Percentiles rank a stretch among this genome's conserved stretches.
These are phyloP conservation scores for Areca catechu DNA, from an alignment of 176 grass and related monocot species.

Conservation along the genomic window DNA sequence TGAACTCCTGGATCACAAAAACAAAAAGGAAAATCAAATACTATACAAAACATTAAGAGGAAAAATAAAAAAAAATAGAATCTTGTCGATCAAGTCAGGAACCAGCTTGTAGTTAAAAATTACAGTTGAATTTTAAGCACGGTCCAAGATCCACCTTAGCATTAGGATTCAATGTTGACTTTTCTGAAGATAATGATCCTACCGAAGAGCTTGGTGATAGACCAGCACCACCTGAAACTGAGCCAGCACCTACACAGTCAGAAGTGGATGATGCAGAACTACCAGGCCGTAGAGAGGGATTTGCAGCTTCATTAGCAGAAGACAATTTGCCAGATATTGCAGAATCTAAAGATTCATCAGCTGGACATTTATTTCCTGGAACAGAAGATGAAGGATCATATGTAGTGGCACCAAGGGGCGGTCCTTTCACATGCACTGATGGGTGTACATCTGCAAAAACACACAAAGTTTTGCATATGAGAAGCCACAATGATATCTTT, in stretches of 20 bases:
- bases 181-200: slow-evolving; percentile 54
- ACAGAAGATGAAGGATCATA: slow-evolving; percentile 31
- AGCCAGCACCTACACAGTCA: slow-evolving; percentile 33
- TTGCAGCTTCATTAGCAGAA: slow-evolving; percentile 19
- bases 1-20: slow-evolving; percentile 52
- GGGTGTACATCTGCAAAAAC: slow-evolving; percentile 10
- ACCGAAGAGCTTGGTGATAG: slow-evolving; percentile 58
- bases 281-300: slow-evolving; percentile 31
- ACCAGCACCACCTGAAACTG: slow-evolving; percentile 36
- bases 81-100: too few species aligned
- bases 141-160: slow-evolving; percentile 32
- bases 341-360: slow-evolving; percentile 10
- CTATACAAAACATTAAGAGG: neutral
- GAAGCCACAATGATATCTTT: neutral
- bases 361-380: slow-evolving; percentile 26
- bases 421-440: slow-evolving; percentile 27
- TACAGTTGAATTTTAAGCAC: too few species aligned
- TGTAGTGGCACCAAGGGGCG: slow-evolving; percentile 26
- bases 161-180: slow-evolving; percentile 51
- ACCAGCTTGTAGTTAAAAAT: too few species aligned
- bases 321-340: slow-evolving; percentile 31
- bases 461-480: slow-evolving; percentile 3
- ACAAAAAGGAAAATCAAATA: neutral
- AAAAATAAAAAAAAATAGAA: slow-evolving; percentile 1
- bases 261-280: slow-evolving; percentile 41